Percentiles rank a stretch among this genome's conserved stretches.
Conservation (phyloP, 345 rosid genomes). For the Citrus inodora region DNA sequence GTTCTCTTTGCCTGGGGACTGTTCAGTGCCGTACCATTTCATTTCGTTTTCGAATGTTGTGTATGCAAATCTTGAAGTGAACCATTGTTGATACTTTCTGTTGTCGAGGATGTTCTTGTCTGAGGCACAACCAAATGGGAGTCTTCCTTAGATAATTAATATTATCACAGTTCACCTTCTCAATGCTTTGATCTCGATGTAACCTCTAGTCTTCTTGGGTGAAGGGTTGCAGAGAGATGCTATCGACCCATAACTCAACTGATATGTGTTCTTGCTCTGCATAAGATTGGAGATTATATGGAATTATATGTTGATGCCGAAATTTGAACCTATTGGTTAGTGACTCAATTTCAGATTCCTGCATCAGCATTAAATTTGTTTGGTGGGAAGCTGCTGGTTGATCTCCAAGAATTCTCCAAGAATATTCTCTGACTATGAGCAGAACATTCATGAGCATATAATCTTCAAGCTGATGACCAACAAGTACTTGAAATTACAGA, state of each 20-base stretch:
- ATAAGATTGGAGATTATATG: not conserved
- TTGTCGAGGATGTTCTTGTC: constrained; percentile 60
- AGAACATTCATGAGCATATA: no score
- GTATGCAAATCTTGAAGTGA: constrained; percentile 56
- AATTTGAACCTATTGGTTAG: no score
- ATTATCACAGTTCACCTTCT: constrained; percentile 25
- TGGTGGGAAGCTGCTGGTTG: no score
- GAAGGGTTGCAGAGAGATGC: constrained; percentile 51
- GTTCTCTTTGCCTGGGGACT: constrained; percentile 36
- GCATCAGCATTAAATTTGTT: no score
- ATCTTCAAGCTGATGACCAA: no score
- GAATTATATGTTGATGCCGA: no score
- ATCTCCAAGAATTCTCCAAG: no score
- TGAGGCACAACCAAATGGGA: constrained; percentile 64
- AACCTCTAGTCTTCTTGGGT: constrained; percentile 63
- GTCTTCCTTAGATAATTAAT: not conserved
- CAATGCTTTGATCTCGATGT: constrained; percentile 49
- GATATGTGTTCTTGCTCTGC: constrained; percentile 47
- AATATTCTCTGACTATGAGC: no score
- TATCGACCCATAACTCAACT: not conserved
- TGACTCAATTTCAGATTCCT: no score
- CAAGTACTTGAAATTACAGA: no score
- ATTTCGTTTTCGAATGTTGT: constrained; percentile 64
- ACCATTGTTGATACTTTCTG: constrained; percentile 57
- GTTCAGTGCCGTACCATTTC: constrained; percentile 78